A percentile compares a stretch with the other conserved stretches of the same genome.
Conservation (phyloP, 306 rosid genomes). For the Styphnolobium japonicum region DNA sequence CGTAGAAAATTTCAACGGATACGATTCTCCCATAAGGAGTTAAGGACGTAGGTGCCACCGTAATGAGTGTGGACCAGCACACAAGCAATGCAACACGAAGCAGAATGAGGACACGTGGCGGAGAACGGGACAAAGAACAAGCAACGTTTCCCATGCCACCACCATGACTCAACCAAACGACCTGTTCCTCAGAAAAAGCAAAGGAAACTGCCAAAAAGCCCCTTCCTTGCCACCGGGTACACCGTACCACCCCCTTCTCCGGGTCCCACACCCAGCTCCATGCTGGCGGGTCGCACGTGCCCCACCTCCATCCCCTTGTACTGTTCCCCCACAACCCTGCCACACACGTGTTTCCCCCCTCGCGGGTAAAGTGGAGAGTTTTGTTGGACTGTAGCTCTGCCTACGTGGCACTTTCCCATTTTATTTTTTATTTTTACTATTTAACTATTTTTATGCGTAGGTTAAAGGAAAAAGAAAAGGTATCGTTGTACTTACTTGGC, state of each 20-base stretch:
- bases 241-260: slow-evolving; percentile 38
- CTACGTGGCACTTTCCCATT: slow-evolving; percentile 39
- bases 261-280: slow-evolving; percentile 43
- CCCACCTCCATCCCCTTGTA: slow-evolving; percentile 16
- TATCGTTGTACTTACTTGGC: background rate
- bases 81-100: background rate
- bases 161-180: slow-evolving; percentile 30
- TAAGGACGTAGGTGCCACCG: background rate
- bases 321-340: slow-evolving; percentile 34
- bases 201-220: slow-evolving; percentile 49
- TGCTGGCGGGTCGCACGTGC: slow-evolving; percentile 66
- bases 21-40: background rate
- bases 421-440: background rate
- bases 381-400: slow-evolving; percentile 32
- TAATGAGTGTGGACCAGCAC: slow-evolving; percentile 11
- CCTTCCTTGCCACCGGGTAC: slow-evolving; percentile 34
- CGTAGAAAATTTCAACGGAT: background rate
- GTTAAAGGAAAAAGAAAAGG: background rate
- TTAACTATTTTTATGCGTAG: background rate
- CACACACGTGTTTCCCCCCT: slow-evolving; percentile 42
- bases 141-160: slow-evolving; percentile 43
- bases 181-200: background rate
- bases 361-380: background rate
- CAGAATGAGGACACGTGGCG: slow-evolving; percentile 25
- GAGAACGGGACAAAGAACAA: slow-evolving; percentile 6